Base-by-base conservation (phyloP, 2,329 filamentous ascomycete genomes). In the Aspergillus amoenus region DNA sequence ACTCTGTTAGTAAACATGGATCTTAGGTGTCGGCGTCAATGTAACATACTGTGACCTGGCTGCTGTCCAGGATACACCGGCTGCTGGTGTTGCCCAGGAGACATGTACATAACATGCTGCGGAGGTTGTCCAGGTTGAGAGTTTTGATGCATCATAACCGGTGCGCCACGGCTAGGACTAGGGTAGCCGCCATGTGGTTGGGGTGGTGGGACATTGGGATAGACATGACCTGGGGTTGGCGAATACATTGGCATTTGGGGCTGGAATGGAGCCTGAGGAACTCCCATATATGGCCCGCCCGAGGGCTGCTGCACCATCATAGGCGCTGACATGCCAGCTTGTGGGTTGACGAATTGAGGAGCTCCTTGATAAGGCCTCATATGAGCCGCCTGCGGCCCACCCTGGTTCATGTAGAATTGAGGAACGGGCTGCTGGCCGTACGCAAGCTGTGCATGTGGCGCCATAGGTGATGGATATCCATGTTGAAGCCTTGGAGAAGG, bases 101-200 rank as follows among this genome's bases (percentile, higher is more conserved):
- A 89, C 87, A 93, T 90, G 62, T 79, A 82, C 84, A 89, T 79
- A 84, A 93, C 77, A 80, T 85, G 67, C 79, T 86, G 79, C 47
- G 81, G 80, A 56, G 81, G 80, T 70, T 95, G 91, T 41, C 93
- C 92, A 73, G 96, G 93, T 69, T 97, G 93, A 27, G 93, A 97
- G 55, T 91, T 91, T 76, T 96, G 91, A 64, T 93, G 93, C 68
- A 88, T 90, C 93, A 97, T 97, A 87, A 95, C 91, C 2, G 91
- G 88, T 12, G 94, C 91, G 18, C 88, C 87, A 47, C 92, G 85
- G 56, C 91, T 87, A 1, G 93, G 93, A 70, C 93, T 97, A n/a
- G 91, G 90, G 69, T 90, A 96, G 15, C 91, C 91, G 43, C 84
- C 89, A 18, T 88, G 85, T 54, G 80, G 79, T 56, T 82, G 79